Evolutionary conservation across 202 grass and related monocot species (phyloP).

Genomic region (Hordeum pubiflorum): DNA sequence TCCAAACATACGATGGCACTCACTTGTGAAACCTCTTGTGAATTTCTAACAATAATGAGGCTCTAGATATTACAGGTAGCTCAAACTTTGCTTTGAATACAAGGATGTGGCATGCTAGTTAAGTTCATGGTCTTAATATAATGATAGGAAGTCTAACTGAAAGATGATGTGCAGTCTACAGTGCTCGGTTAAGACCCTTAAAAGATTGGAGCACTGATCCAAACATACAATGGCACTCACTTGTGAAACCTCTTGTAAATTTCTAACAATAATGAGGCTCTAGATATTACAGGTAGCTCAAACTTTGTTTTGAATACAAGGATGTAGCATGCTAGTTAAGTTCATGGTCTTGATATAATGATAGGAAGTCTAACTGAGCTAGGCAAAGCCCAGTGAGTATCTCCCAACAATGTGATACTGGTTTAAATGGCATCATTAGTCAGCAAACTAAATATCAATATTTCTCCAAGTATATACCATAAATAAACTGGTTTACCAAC

Average conservation of each 20-base stretch:
- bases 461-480: neutral
- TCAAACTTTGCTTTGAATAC: neutral
- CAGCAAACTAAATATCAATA: neutral
- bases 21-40: neutral
- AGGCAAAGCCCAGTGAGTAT: neutral
- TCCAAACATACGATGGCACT: neutral
- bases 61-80: neutral
- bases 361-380: neutral
- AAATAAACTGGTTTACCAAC: neutral
- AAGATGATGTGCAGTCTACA: too few relatives aligned
- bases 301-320: neutral
- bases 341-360: neutral
- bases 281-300: neutral
- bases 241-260: neutral
- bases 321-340: neutral
- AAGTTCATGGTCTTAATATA: neutral
- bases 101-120: neutral
- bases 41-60: neutral
- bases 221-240: neutral
- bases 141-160: neutral
- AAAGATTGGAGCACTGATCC: neutral
- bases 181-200: neutral
- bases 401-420: neutral
- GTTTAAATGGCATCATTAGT: neutral
- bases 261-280: neutral